Conservation (phyloP, 2,329 filamentous ascomycete genomes). For the Emericellopsis atlantica region DNA sequence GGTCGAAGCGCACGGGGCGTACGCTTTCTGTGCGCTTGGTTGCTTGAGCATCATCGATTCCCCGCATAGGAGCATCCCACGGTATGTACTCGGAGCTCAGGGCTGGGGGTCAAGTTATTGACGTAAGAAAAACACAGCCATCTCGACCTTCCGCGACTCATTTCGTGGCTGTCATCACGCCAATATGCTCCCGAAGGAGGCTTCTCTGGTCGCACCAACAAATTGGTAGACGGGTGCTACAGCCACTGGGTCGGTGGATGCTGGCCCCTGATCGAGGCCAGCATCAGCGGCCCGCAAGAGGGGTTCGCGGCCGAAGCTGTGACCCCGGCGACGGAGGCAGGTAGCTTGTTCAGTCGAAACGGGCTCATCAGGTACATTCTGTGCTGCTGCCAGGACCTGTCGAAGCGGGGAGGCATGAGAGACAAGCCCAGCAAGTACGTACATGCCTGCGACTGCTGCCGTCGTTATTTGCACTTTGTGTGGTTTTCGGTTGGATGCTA, state of each 20-base stretch:
- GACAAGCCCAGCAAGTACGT: slow-evolving; percentile 88
- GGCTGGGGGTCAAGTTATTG: not conserved
- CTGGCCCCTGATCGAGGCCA: slow-evolving; percentile 82
- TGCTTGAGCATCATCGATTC: slow-evolving; percentile 77
- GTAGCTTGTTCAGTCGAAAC: slow-evolving; percentile 64
- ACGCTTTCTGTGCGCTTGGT: slow-evolving; percentile 87
- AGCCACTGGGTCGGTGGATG: slow-evolving; percentile 95
- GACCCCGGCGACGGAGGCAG: slow-evolving; percentile 11
- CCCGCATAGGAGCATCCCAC: slow-evolving; percentile 61
- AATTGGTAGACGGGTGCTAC: slow-evolving; percentile 96
- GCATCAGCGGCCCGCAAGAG: slow-evolving; percentile 41
- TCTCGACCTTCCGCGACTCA: slow-evolving; percentile 63
- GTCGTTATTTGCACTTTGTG: not conserved
- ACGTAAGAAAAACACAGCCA: slow-evolving; percentile 25
- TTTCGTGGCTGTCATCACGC: slow-evolving; percentile 79
- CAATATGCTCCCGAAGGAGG: slow-evolving; percentile 89
- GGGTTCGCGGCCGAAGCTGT: slow-evolving; percentile 6
- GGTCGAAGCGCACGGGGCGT: slow-evolving; percentile 89
- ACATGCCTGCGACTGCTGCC: not conserved
- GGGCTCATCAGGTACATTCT: slow-evolving; percentile 84
- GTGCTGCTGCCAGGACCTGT: slow-evolving; percentile 68
- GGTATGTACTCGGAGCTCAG: slow-evolving; percentile 32
- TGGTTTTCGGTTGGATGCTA: not conserved
- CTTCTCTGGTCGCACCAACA: slow-evolving; percentile 89
- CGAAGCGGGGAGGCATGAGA: slow-evolving; percentile 63